phyloP scores from a whole-genome alignment of 345 rosid genomes.

The Dimocarpus longan region DNA sequence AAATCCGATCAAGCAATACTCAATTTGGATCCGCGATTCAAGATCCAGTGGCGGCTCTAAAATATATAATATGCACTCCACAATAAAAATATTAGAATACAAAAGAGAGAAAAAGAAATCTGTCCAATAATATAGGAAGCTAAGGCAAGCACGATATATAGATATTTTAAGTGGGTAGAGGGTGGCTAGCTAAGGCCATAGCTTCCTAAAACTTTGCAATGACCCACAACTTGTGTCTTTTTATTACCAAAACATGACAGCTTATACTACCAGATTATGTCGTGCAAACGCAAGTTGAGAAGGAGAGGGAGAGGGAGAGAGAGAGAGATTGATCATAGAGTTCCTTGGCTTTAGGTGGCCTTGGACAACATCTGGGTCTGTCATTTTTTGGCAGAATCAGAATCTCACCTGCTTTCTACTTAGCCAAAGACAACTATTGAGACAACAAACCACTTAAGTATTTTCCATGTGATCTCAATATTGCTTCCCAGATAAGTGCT shows the following conservation, averaged over 20 bases:
- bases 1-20: neutral
- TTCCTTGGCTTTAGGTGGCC: constrained; percentile 1
- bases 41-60: constrained; percentile 28
- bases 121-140: constrained; percentile 25
- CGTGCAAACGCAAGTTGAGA: neutral
- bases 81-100: too few relatives aligned
- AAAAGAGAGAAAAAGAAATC: neutral
- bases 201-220: neutral
- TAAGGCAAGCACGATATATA: neutral
- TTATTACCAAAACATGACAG: constrained; percentile 10
- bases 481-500: constrained; percentile 1
- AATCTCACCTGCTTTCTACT: constrained; percentile 26
- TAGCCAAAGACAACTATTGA: constrained; percentile 1
- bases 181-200: neutral
- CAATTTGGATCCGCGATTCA: neutral
- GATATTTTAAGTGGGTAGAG: too few relatives aligned
- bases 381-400: constrained; percentile 23
- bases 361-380: constrained; percentile 17
- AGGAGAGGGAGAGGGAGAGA: neutral
- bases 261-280: constrained; percentile 1
- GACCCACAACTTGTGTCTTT: constrained; percentile 22
- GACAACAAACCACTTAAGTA: constrained; percentile 1
- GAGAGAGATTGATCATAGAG: neutral
- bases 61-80: neutral
- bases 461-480: constrained; percentile 21